Conservation (phyloP, 1,284 basidiomycete species). For the Pseudozyma pruni region DNA sequence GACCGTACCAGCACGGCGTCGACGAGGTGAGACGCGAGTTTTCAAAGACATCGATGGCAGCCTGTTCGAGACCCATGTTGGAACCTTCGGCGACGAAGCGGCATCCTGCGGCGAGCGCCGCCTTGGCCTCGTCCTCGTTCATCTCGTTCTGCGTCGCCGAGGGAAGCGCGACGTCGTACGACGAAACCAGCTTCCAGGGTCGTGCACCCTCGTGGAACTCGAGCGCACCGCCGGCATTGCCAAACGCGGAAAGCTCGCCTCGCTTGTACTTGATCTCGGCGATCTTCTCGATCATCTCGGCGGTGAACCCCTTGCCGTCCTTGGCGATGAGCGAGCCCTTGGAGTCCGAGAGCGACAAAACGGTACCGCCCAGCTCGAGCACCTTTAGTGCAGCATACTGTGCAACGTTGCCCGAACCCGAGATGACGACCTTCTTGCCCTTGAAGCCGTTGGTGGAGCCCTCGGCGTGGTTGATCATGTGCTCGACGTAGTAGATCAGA, state of each 20-base stretch:
- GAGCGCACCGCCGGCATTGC: slow-evolving; percentile 38
- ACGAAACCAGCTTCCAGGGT: slow-evolving; percentile 79
- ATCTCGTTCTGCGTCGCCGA: slow-evolving; percentile 84
- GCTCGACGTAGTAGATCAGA: slow-evolving; percentile 81
- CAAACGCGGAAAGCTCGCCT: slow-evolving; percentile 69
- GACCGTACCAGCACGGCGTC: slow-evolving; percentile 51
- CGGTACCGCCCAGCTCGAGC: slow-evolving; percentile 80
- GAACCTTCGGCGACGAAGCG: slow-evolving; percentile 82
- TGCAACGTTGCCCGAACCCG: slow-evolving; percentile 77
- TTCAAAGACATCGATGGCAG: slow-evolving; percentile 81
- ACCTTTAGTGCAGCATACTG: slow-evolving; percentile 83
- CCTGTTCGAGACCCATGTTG: slow-evolving; percentile 71
- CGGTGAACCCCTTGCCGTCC: slow-evolving; percentile 69
- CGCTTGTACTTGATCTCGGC: slow-evolving; percentile 76
- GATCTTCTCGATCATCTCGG: slow-evolving; percentile 68
- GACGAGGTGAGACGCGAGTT: slow-evolving; percentile 71
- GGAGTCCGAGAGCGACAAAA: slow-evolving; percentile 82
- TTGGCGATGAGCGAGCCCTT: slow-evolving; percentile 77
- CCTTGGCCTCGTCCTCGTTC: slow-evolving; percentile 77
- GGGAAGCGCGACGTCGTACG: slow-evolving; percentile 78
- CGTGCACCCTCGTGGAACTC: slow-evolving; percentile 70
- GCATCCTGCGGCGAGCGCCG: slow-evolving; percentile 77
- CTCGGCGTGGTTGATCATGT: slow-evolving; percentile 72
- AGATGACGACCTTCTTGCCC: slow-evolving; percentile 77
- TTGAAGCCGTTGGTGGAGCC: slow-evolving; percentile 68